Conservation (phyloP, 495 filamentous ascomycete genomes). For the Oidiodendron maius region DNA sequence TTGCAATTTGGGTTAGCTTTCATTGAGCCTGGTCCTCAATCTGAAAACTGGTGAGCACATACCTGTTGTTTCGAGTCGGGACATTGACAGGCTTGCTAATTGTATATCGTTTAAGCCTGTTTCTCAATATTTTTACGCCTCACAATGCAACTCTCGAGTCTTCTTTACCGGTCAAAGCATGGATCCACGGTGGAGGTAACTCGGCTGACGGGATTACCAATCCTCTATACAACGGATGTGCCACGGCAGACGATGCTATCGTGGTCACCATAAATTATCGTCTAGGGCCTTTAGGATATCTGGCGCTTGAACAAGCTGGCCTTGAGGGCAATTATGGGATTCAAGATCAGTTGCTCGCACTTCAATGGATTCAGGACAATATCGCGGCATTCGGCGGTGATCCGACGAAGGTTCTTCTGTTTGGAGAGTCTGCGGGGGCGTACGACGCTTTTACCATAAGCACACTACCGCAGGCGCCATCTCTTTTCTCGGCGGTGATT, state of each 20-base stretch:
- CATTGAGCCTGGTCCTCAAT: slow-evolving; percentile 16
- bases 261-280: slow-evolving; percentile 45
- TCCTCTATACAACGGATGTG: slow-evolving; percentile 40
- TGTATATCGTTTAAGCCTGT: slow-evolving; percentile 19
- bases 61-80: too few relatives aligned
- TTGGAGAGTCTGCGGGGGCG: slow-evolving; percentile 38
- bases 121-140: slow-evolving; percentile 24
- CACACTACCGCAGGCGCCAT: slow-evolving; percentile 29
- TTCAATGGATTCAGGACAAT: slow-evolving; percentile 41
- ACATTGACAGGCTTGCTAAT: neutral
- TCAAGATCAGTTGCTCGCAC: slow-evolving; percentile 38
- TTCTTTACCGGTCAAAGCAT: slow-evolving; percentile 48
- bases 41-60: slow-evolving; percentile 28
- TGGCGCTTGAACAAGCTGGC: slow-evolving; percentile 23
- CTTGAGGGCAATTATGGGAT: slow-evolving; percentile 44
- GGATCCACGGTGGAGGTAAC: slow-evolving; percentile 57
- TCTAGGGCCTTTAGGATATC: slow-evolving; percentile 27
- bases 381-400: slow-evolving; percentile 26
- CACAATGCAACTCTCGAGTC: slow-evolving; percentile 32
- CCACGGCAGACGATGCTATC: slow-evolving; percentile 36
- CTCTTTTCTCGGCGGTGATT: slow-evolving; percentile 28
- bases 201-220: slow-evolving; percentile 36
- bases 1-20: slow-evolving; percentile 27
- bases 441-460: slow-evolving; percentile 25
- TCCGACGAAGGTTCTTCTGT: slow-evolving; percentile 28